Evolutionary conservation across 176 grass and related monocot species (phyloP), one percentile per base, ranked within the genome.

Genomic region (Stipa capillata): DNA sequence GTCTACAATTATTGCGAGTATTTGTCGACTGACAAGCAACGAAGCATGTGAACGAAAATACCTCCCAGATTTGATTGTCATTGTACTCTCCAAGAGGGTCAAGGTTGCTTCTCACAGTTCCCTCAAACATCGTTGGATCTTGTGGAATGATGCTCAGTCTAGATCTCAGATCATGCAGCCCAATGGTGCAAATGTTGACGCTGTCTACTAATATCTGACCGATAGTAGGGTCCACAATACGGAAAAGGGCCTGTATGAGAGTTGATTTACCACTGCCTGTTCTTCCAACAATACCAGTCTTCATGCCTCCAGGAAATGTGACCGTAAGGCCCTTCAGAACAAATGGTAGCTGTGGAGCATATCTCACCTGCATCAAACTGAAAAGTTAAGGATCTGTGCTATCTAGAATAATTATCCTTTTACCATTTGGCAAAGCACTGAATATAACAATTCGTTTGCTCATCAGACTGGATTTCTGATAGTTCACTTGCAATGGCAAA

Each of bases 241-340:
- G 86, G 71, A 97, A 97, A 18, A 97, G 84, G 43, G 88, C 83
- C 72, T 93, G 94, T 77, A 97, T 97, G 69, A 97, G 76, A 41
- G 94, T 97, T 25, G 95, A 94, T 79, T 97, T 97, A 66, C 95
- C 95, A 59, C 91, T 92, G 55, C 95, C 95, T 31, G 95, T 97
- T 65, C 95, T 88, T 73, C 95, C 95, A 33, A 97, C 95, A 56
- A 97, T 85, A 32, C 95, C 95, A 7, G 91, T 94, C 87, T 98
- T 98, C 80, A 82, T 86, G 33, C 85, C 92, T 52, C 95, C 92
- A 40, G 70, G 83, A 56, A 98, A 90, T 29, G 65, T 92, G 70
- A 89, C 74, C 52, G 89, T 83, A 56, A 97, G 76, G 50, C 91
- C 95, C 57, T 88, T 88, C 16, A 97, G 85, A 85, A 94, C 91